These are phyloP conservation scores for Spizellomyces punctatus DNA, from an alignment of 192 early-diverging fungal species.

Conservation along the genomic window DNA sequence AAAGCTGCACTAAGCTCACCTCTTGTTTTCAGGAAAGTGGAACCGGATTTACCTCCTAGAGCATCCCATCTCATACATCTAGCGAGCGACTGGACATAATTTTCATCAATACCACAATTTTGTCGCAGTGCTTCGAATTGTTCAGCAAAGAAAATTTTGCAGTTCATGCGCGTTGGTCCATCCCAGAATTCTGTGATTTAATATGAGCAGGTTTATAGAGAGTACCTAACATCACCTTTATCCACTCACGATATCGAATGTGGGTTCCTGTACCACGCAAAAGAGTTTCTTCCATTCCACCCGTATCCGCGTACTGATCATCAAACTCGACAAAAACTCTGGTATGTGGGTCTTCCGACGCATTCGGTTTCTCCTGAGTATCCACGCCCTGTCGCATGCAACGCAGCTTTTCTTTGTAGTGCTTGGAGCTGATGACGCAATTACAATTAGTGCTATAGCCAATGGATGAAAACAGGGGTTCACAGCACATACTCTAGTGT, in stretches of 20 bases:
- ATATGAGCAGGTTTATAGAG: background rate
- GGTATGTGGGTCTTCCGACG: slow-evolving; percentile 19
- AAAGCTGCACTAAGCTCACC: slow-evolving; percentile 37
- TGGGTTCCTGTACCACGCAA: slow-evolving; percentile 71
- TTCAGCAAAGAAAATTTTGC: slow-evolving; percentile 89
- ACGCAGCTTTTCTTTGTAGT: slow-evolving; percentile 71
- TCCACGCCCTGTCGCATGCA: slow-evolving; percentile 34
- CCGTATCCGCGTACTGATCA: slow-evolving; percentile 30
- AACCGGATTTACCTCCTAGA: slow-evolving; percentile 88
- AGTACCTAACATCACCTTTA: background rate
- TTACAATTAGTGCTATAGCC: background rate
- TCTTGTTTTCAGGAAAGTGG: slow-evolving; percentile 84
- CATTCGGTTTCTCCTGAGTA: slow-evolving; percentile 5
- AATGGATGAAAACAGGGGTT: background rate
- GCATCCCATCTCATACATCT: slow-evolving; percentile 87
- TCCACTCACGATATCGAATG: slow-evolving; percentile 69
- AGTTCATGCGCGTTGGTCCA: slow-evolving; percentile 76
- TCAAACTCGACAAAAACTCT: slow-evolving; percentile 34
- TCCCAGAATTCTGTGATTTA: slow-evolving; percentile 60
- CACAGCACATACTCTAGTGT: slow-evolving; percentile 62
- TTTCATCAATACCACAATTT: slow-evolving; percentile 81
- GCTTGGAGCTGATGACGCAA: slow-evolving; percentile 53
- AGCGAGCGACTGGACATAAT: slow-evolving; percentile 82
- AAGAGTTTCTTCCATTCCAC: slow-evolving; percentile 61
- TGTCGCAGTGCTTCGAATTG: slow-evolving; percentile 90